Evolutionary conservation across 1,284 basidiomycete genomes (phyloP).

Genomic region (Ganoderma leucocontextum): DNA sequence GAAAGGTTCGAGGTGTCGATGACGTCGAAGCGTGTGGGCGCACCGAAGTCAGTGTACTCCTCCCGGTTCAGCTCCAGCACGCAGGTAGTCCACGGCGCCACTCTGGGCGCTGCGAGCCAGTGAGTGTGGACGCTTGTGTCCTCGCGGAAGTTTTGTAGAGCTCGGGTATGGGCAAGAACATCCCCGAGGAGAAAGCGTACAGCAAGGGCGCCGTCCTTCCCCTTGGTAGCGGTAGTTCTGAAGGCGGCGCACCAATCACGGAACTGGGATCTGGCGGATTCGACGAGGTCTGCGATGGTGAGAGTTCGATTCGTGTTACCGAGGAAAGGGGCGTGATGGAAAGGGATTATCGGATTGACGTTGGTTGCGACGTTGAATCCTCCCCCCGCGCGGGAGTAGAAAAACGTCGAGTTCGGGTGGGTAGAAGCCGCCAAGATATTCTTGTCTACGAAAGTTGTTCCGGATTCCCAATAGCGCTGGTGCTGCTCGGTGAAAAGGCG

Average conservation of each 20-base stretch:
- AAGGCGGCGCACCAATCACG: slow-evolving; percentile 47
- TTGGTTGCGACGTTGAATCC: slow-evolving; percentile 56
- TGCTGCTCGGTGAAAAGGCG: slow-evolving; percentile 32
- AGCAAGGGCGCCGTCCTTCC: not conserved
- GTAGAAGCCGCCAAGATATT: slow-evolving; percentile 40
- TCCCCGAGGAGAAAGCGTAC: slow-evolving; percentile 15
- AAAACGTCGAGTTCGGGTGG: slow-evolving; percentile 57
- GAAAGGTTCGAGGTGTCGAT: slow-evolving; percentile 34
- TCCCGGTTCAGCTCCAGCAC: slow-evolving; percentile 11
- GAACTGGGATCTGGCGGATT: slow-evolving; percentile 46
- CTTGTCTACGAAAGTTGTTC: slow-evolving; percentile 47
- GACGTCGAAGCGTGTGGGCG: slow-evolving; percentile 30
- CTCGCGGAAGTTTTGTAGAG: not conserved
- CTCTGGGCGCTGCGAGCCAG: not conserved
- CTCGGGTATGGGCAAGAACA: slow-evolving; percentile 18
- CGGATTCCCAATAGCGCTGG: slow-evolving; percentile 51
- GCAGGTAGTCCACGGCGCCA: slow-evolving; percentile 19
- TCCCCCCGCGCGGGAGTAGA: slow-evolving; percentile 51
- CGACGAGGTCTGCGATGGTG: slow-evolving; percentile 37
- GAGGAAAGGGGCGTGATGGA: slow-evolving; percentile 55
- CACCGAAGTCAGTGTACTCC: slow-evolving; percentile 20
- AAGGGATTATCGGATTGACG: slow-evolving; percentile 53
- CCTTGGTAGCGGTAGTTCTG: slow-evolving; percentile 17
- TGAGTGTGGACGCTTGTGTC: too few relatives aligned
- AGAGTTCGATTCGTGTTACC: slow-evolving; percentile 32